These are phyloP conservation scores for Colletotrichum aenigma DNA, from an alignment of 2,329 filamentous ascomycete genomes.

Conservation along the genomic window DNA sequence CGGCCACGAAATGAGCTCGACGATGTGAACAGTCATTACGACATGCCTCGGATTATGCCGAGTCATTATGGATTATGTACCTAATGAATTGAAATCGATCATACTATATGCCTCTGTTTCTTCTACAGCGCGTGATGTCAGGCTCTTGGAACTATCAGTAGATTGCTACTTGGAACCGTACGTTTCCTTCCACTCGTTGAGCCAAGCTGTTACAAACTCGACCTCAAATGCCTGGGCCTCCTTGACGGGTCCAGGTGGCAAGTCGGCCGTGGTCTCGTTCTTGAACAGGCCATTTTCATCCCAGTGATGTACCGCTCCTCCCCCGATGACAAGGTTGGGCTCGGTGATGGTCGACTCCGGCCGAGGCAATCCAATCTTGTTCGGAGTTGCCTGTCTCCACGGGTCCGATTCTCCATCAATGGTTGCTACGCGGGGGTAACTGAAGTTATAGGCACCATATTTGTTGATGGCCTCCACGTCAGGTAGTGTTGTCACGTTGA, in stretches of 20 bases:
- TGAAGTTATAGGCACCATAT: slow-evolving; percentile 74
- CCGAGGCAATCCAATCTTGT: slow-evolving; percentile 60
- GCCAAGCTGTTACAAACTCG: slow-evolving; percentile 69
- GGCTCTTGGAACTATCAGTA: not conserved
- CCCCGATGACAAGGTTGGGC: slow-evolving; percentile 73
- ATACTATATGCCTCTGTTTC: not conserved
- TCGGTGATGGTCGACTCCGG: slow-evolving; percentile 65
- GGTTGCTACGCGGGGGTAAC: slow-evolving; percentile 76
- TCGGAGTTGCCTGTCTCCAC: slow-evolving; percentile 76
- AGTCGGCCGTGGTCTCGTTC: slow-evolving; percentile 60
- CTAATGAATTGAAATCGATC: not conserved
- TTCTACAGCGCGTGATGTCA: not conserved
- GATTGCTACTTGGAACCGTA: not conserved
- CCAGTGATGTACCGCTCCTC: slow-evolving; percentile 78
- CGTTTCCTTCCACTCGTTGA: slow-evolving; percentile 59
- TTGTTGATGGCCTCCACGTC: slow-evolving; percentile 74
- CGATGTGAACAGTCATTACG: not conserved
- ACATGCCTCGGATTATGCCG: not conserved
- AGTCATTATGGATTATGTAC: not conserved
- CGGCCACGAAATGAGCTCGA: not conserved
- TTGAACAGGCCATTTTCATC: slow-evolving; percentile 71
- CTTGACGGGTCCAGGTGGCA: slow-evolving; percentile 64
- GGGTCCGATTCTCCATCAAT: slow-evolving; percentile 81
- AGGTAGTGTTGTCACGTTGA: slow-evolving; percentile 70
- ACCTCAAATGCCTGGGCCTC: slow-evolving; percentile 64